Evolutionary conservation across 768 basidiomycete genomes (phyloP), one percentile per base, ranked within the genome.

Genomic region (Mycena kentingensis): DNA sequence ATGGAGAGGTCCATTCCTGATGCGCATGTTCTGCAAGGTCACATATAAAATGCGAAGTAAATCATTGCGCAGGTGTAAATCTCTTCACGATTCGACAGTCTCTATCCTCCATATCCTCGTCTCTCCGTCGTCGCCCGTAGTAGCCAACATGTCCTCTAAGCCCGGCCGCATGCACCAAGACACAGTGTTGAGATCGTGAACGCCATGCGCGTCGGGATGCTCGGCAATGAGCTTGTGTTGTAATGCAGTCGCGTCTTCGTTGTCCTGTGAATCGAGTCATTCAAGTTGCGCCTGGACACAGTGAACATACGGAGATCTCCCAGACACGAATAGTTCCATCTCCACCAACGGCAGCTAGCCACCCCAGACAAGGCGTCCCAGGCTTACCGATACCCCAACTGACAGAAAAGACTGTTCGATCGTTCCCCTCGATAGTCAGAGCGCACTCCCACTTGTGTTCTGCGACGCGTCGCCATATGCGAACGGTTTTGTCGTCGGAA

Each of bases 321-420:
- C 90, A 96, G 5, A 98, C 71, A 24, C 87, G 80, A 35, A 98
- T 78, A 38, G 72, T 74, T 1, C 95, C 97, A 65, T 99, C 97
- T 0, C 92, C 84, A 0, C 93, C 93, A 2, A 83, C 83, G 49
- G 85, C 90, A 0, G 91, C 93, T 11, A 98, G 66, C 82, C 93
- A 87, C 1, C 96, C 96, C 4, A 94, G 67, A 39, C 68, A 66
- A 2, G 52, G 63, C 29, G 56, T 57, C 52, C 55, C 60, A 4
- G 69, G 65, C 37, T 68, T 65, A 7, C 84, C 79, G 19, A 55
- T 51, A 22, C 79, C 75, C 91, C 91, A 95, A 49, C 82, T 82
- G 8, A 95, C 74, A 7, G 88, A 87, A 62, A 90, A 95, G n/a
- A 97, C 78, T 19, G 79, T 85, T 50, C 92, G 72, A 37, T 83